These are phyloP conservation scores for Dendrobium huoshanense DNA, from an alignment of 106 monocot species.

Conservation along the genomic window DNA sequence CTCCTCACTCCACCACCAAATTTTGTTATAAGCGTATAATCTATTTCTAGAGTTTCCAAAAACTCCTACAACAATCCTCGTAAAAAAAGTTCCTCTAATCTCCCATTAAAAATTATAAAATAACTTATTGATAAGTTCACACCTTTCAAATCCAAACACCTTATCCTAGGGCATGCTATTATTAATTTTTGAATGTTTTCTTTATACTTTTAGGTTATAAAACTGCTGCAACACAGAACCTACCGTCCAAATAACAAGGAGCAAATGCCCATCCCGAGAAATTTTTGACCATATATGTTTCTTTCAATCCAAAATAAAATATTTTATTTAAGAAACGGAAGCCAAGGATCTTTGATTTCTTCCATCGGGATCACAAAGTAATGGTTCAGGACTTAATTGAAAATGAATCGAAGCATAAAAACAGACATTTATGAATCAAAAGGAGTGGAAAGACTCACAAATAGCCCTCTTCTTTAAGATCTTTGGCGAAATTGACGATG, in stretches of 20 bases:
- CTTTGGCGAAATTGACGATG: constrained; percentile 44
- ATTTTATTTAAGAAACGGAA: neutral
- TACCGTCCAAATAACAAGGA: neutral
- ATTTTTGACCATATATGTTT: neutral
- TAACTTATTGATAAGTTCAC: neutral
- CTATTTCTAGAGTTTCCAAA: neutral
- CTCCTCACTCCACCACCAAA: neutral
- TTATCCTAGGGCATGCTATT: neutral
- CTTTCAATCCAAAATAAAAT: neutral
- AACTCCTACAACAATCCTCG: neutral
- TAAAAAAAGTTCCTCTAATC: neutral
- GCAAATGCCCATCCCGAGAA: neutral
- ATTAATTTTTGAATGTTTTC: too few species aligned
- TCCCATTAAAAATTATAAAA: neutral
- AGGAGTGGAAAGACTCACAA: constrained; percentile 27
- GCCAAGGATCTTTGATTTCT: neutral
- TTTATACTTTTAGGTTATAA: too few species aligned
- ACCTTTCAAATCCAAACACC: neutral
- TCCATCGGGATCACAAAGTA: neutral
- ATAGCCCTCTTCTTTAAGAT: constrained; percentile 67
- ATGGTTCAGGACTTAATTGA: neutral
- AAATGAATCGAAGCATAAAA: neutral
- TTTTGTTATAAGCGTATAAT: neutral
- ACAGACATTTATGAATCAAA: neutral
- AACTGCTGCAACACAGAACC: too few species aligned